Percentiles rank a stretch among this genome's conserved stretches.
Evolutionary conservation across 805 yeast species (phyloP).

Genomic region (Candida xyloterini): DNA sequence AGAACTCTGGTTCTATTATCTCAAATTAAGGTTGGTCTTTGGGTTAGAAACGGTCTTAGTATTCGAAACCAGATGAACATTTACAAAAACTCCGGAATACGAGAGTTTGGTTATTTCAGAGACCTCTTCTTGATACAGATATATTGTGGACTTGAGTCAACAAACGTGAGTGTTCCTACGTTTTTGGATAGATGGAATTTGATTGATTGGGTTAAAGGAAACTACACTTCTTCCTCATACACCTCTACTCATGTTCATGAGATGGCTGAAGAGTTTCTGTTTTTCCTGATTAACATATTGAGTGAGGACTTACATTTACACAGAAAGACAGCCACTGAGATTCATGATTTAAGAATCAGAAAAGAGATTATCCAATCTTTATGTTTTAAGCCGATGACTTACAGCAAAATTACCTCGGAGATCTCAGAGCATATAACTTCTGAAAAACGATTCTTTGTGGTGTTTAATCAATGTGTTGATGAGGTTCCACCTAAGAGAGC

Average conservation of each 20-base stretch:
- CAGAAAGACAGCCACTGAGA: slow-evolving; percentile 46
- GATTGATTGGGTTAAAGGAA: slow-evolving; percentile 47
- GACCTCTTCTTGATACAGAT: slow-evolving; percentile 76
- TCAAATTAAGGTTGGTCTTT: slow-evolving; percentile 82
- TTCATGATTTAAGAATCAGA: slow-evolving; percentile 48
- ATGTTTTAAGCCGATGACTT: slow-evolving; percentile 72
- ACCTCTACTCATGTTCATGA: slow-evolving; percentile 23
- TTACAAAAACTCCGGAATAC: slow-evolving; percentile 70
- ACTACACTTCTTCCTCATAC: slow-evolving; percentile 44
- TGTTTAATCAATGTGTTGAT: slow-evolving; percentile 52
- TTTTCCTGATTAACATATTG: slow-evolving; percentile 62
- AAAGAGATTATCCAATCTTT: slow-evolving; percentile 79
- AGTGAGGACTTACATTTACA: slow-evolving; percentile 63
- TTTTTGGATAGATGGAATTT: slow-evolving; percentile 71
- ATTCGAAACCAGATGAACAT: slow-evolving; percentile 75
- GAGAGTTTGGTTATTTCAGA: slow-evolving; percentile 79
- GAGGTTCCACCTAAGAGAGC: slow-evolving; percentile 42
- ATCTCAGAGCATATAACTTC: slow-evolving; percentile 74
- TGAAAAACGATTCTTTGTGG: slow-evolving; percentile 69
- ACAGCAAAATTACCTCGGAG: slow-evolving; percentile 61
- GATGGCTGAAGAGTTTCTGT: slow-evolving; percentile 77
- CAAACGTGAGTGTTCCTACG: slow-evolving; percentile 54
- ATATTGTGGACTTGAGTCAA: slow-evolving; percentile 46
- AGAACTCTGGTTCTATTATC: slow-evolving; percentile 74
- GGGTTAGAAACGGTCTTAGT: slow-evolving; percentile 93